phyloP scores from a whole-genome alignment of 2,329 filamentous ascomycete genomes.

The Botrytis byssoidea region DNA sequence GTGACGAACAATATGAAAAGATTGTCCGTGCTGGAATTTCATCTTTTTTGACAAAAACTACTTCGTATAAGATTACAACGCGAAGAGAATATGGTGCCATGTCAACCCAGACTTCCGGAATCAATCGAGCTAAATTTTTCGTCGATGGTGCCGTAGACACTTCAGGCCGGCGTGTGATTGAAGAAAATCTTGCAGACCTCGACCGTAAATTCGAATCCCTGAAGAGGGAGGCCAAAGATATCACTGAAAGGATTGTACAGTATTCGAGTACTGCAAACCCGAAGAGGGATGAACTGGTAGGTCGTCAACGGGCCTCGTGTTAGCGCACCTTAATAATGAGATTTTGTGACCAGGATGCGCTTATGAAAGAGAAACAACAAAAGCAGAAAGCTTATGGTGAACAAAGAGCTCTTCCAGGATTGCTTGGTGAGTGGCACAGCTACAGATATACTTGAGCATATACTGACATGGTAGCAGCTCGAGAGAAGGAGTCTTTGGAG shows the following conservation, averaged over 20 bases:
- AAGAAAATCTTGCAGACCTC: constrained; percentile 46
- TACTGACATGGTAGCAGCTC: constrained; percentile 37
- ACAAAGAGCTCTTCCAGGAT: constrained; percentile 67
- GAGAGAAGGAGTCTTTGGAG: constrained; percentile 41
- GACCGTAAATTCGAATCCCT: constrained; percentile 34
- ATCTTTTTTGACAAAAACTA: constrained; percentile 67
- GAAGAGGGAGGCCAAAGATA: constrained; percentile 26
- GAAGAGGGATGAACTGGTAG: constrained; percentile 45
- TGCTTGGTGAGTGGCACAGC: constrained; percentile 57
- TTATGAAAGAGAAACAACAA: constrained; percentile 62
- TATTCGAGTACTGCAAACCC: constrained; percentile 41
- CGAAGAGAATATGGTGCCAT: constrained; percentile 76
- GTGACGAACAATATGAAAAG: constrained; percentile 64
- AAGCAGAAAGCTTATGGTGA: constrained; percentile 65
- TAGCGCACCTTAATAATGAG: neutral
- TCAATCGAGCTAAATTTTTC: constrained; percentile 67
- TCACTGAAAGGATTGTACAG: constrained; percentile 35
- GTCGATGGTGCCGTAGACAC: constrained; percentile 73
- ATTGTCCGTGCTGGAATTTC: constrained; percentile 56
- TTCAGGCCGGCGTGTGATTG: constrained; percentile 60
- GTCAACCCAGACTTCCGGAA: constrained; percentile 63
- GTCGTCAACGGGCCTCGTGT: neutral
- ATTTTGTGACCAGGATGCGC: constrained; percentile 41
- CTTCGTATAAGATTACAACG: constrained; percentile 63
- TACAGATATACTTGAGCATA: neutral